Conservation (phyloP, 2,329 filamentous ascomycete genomes). For the Sporothrix mexicana region DNA sequence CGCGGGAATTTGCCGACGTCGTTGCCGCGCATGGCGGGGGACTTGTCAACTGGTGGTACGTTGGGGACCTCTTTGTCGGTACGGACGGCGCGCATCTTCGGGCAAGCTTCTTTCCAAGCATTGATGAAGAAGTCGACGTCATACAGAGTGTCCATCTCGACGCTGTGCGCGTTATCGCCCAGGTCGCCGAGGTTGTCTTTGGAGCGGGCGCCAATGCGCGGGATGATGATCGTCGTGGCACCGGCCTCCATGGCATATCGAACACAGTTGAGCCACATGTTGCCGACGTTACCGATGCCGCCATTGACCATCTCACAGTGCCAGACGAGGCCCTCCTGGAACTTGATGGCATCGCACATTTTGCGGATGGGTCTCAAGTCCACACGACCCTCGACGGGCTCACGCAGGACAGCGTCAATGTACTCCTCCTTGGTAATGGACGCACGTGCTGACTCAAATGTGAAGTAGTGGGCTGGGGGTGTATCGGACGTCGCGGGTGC, state of each 20-base stretch:
- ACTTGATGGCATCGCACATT: constrained; percentile 43
- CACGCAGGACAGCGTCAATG: constrained; percentile 35
- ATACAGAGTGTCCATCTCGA: constrained; percentile 33
- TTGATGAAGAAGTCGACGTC: constrained; percentile 36
- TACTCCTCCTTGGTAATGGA: constrained; percentile 35
- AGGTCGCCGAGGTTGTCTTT: constrained; percentile 36
- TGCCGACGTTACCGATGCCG: constrained; percentile 47
- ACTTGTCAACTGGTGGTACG: constrained; percentile 26
- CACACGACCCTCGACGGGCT: constrained; percentile 38
- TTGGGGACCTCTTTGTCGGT: constrained; percentile 31
- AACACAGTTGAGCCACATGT: constrained; percentile 48
- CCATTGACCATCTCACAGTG: constrained; percentile 47
- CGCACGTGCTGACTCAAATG: constrained; percentile 12
- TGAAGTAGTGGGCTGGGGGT: neutral
- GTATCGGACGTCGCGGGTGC: neutral
- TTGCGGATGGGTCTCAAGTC: constrained; percentile 36
- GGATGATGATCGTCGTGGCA: constrained; percentile 38
- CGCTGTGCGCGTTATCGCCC: constrained; percentile 29
- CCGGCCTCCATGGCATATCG: constrained; percentile 46
- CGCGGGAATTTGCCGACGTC: constrained; percentile 20
- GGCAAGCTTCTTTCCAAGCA: constrained; percentile 35
- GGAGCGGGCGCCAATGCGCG: constrained; percentile 38
- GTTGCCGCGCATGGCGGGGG: constrained; percentile 25
- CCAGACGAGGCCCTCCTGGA: constrained; percentile 47
- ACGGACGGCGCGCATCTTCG: constrained; percentile 36